Percentiles rank a stretch among this genome's conserved stretches.
These are phyloP conservation scores for Macrolepiota albuminosa DNA, from an alignment of 768 basidiomycete genomes.

Conservation along the genomic window DNA sequence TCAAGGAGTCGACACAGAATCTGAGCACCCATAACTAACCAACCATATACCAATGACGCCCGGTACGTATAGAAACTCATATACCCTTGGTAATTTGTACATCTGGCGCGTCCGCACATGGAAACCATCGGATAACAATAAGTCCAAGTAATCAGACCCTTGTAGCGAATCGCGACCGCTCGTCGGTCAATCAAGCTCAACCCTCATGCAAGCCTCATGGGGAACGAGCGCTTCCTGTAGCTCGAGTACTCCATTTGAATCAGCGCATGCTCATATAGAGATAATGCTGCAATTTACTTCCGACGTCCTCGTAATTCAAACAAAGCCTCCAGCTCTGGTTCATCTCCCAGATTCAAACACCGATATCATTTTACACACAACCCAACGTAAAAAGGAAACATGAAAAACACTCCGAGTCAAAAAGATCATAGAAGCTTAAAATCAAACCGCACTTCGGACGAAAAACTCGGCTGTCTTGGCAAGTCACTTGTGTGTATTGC, in stretches of 20 bases:
- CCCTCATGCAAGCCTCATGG: no score
- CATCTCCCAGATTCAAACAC: not conserved
- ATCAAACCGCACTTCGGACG: conserved; percentile 1
- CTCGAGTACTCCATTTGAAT: no score
- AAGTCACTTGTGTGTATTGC: not conserved
- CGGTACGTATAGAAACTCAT: no score
- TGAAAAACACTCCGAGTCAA: not conserved
- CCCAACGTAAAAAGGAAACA: not conserved
- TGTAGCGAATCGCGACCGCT: not conserved
- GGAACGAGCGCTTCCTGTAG: no score
- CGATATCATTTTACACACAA: not conserved
- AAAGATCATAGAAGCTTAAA: not conserved
- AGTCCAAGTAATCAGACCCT: not conserved
- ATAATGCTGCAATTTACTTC: not conserved
- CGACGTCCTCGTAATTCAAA: not conserved
- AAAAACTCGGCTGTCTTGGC: not conserved
- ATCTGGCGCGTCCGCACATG: no score
- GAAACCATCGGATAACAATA: no score
- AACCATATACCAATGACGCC: no score
- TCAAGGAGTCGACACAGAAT: no score
- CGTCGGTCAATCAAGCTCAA: no score
- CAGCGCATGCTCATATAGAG: no score
- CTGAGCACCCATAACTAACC: no score
- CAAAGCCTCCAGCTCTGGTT: not conserved
- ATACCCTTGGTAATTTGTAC: no score